phyloP scores from a whole-genome alignment of 768 basidiomycete genomes.

The Tricholoma flavovirens region DNA sequence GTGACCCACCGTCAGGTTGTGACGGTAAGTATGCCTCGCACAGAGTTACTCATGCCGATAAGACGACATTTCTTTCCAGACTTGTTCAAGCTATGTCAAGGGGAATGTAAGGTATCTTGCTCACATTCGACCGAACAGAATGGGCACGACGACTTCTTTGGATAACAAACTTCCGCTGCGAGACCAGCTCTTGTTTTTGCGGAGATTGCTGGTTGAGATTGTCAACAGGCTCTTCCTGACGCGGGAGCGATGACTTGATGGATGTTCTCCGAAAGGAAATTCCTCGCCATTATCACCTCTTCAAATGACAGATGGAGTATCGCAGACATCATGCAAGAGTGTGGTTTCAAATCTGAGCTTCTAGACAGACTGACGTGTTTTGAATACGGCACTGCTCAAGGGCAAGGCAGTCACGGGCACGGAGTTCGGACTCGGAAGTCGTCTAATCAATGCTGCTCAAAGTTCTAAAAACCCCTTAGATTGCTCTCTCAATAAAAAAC shows the following conservation, averaged over 20 bases:
- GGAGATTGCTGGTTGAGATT: constrained; percentile 7
- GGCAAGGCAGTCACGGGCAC: no score
- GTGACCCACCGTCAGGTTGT: constrained; percentile 13
- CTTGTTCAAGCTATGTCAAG: background rate
- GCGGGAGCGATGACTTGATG: constrained; percentile 8
- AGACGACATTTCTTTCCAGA: constrained; percentile 5
- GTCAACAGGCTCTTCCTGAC: constrained; percentile 6
- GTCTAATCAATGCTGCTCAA: no score
- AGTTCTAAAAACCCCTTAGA: no score
- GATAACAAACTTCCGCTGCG: constrained; percentile 1
- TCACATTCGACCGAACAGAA: background rate
- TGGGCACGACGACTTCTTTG: background rate
- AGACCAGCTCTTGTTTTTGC: constrained; percentile 11
- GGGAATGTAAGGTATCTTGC: background rate
- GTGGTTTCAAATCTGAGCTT: constrained; percentile 5
- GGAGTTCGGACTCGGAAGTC: no score
- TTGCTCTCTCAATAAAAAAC: no score
- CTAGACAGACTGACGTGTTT: no score
- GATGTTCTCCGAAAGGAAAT: constrained; percentile 4
- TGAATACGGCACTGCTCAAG: no score
- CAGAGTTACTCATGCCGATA: constrained; percentile 5
- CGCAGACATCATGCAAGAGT: constrained; percentile 3
- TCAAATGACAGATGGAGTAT: background rate
- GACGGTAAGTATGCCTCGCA: constrained; percentile 11
- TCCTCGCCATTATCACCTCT: background rate